Evolutionary conservation across 768 basidiomycete genomes (phyloP), one percentile per base, ranked within the genome.

Genomic region (Tephrocybe sp.): DNA sequence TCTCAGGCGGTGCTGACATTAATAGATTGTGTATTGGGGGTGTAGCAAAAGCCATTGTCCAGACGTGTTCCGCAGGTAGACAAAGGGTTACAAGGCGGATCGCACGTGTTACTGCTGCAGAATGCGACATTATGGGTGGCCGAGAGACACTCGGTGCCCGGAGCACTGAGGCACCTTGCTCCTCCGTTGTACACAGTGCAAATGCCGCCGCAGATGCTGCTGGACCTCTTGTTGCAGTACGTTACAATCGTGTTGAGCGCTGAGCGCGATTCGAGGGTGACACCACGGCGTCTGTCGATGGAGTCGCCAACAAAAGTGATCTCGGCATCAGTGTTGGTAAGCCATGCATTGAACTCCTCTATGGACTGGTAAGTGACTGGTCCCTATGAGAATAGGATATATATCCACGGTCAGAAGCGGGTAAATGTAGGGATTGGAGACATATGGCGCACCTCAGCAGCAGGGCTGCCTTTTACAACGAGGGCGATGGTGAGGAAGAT

Each of bases 111-210:
- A 20, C 46, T 12, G 38, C 60, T 50, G 50, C 69, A 72, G 49
- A 66, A 72, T 12, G 45, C 62, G 33, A 69, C 63, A 42, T 70
- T 56, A 3, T 42, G 50, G 14, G 67, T 64, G 3, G 71, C 68
- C 5, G 46, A 12, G 14, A 72, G 54, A 45, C 71, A 72, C 15
- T 59, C 50, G 18, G 69, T 70, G 38, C 45, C 25, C 2, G 69
- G 66, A 1, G 68, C 60, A 21, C 28, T n/a, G 45, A 68, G 58
- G 50, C 71, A 72, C 0, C 46, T 53, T 4, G 57, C 48, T 4
- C 58, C 54, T 21, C 69, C 68, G 30, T 54, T 62, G 58, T 64
- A 67, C 2, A 68, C 65, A 7, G 60, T 70, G 59, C 71, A 72
- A 2, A 53, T 7, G 1, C 65, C 65, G 4, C 59, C 62, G 53